These are phyloP conservation scores for Penicillium simplicissimum DNA, from an alignment of 495 filamentous ascomycete species.

Conservation along the genomic window DNA sequence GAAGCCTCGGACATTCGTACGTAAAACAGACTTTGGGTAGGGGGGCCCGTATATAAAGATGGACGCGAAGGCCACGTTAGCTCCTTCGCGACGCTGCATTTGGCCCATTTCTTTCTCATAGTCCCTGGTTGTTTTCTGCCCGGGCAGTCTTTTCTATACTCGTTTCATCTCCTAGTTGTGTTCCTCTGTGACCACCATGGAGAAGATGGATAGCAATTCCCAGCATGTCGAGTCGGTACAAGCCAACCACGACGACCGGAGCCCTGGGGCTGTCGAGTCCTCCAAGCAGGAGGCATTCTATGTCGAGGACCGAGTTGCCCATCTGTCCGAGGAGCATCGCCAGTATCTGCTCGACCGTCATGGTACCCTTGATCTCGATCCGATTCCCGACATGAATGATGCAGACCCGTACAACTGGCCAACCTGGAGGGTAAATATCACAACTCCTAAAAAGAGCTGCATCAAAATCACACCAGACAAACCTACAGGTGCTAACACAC, in stretches of 20 bases:
- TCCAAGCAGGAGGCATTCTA: conserved; percentile 22
- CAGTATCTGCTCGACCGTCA: conserved; percentile 49
- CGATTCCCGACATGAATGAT: conserved; percentile 45
- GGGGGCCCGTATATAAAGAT: not conserved
- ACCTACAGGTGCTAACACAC: not conserved
- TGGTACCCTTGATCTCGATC: conserved; percentile 53
- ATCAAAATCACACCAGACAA: not conserved
- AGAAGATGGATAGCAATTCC: conserved; percentile 16
- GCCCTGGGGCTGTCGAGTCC: conserved; percentile 14
- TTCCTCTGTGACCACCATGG: conserved; percentile 14
- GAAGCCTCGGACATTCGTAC: not conserved
- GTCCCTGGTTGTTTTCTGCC: not conserved
- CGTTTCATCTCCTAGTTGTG: not conserved
- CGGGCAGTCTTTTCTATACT: not conserved
- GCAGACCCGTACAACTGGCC: conserved; percentile 59
- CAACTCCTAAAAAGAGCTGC: not conserved
- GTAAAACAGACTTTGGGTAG: not conserved
- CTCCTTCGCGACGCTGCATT: not conserved
- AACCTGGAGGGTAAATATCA: conserved; percentile 33
- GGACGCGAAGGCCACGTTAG: not conserved
- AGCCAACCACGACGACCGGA: conserved; percentile 10
- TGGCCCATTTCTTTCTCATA: not conserved
- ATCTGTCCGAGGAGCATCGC: conserved; percentile 32
- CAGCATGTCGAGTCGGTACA: conserved; percentile 24
- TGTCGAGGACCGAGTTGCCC: conserved; percentile 24